Percentiles rank a stretch among this genome's conserved stretches.
Evolutionary conservation across 768 basidiomycete species (phyloP).

Genomic region (Tulasnella sp.): DNA sequence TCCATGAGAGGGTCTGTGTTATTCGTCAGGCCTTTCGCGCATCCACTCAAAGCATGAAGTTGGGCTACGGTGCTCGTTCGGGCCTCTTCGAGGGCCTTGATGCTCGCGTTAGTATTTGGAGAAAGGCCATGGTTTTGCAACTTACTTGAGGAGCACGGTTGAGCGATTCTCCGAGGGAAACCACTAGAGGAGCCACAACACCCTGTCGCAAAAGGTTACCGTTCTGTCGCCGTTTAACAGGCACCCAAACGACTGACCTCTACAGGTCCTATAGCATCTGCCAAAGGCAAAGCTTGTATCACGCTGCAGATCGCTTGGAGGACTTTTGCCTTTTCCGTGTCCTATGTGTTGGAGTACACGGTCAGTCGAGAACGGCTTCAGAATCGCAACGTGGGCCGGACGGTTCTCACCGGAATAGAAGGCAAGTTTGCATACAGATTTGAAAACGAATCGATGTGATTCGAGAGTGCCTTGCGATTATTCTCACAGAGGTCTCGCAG

Average conservation of each 20-base stretch:
- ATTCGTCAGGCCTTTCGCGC: conserved; percentile 85
- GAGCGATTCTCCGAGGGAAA: conserved; percentile 66
- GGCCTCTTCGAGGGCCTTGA: conserved; percentile 73
- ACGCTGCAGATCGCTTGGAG: conserved; percentile 92
- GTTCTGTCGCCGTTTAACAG: background rate
- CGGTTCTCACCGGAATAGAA: conserved; percentile 61
- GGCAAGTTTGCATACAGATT: conserved; percentile 77
- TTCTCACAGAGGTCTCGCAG: conserved; percentile 88
- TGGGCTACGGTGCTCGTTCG: conserved; percentile 67
- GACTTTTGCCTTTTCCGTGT: conserved; percentile 87
- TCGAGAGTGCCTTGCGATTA: conserved; percentile 80
- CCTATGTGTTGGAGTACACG: conserved; percentile 48
- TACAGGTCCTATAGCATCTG: conserved; percentile 75
- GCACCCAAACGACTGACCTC: conserved; percentile 52
- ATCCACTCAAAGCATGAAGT: conserved; percentile 78
- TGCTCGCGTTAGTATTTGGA: conserved; percentile 24
- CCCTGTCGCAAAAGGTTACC: conserved; percentile 49
- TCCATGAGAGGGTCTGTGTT: conserved; percentile 64
- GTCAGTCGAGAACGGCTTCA: background rate
- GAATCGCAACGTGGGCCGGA: conserved; percentile 39
- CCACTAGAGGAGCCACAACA: conserved; percentile 74
- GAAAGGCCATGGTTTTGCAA: background rate
- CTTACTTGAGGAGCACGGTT: conserved; percentile 59
- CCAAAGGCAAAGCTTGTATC: conserved; percentile 83
- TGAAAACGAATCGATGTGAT: conserved; percentile 83